A percentile compares a stretch with the other conserved stretches of the same genome.
These are phyloP conservation scores for Candida pini DNA, from an alignment of 805 yeast genomes.

Conservation along the genomic window DNA sequence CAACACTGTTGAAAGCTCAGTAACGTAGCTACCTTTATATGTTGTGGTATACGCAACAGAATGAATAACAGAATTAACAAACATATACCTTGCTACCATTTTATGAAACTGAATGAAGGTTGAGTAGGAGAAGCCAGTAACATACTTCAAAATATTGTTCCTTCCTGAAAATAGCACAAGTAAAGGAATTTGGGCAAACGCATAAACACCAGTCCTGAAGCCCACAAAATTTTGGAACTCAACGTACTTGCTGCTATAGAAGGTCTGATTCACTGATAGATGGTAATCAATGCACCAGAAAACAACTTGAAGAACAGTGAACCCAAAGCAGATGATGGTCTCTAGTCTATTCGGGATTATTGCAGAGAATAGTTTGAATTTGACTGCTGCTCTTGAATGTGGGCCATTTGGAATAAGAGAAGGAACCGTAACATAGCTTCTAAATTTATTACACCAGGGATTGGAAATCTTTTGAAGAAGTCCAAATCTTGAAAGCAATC, in stretches of 20 bases:
- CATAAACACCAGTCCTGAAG: constrained; percentile 35
- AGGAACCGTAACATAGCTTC: constrained; percentile 35
- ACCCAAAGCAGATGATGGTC: constrained; percentile 22
- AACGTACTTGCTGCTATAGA: constrained; percentile 30
- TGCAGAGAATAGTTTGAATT: constrained; percentile 11
- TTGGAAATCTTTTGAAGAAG: constrained; percentile 27
- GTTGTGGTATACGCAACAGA: constrained; percentile 32
- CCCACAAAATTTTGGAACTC: constrained; percentile 25
- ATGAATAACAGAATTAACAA: constrained; percentile 35
- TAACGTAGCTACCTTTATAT: too few relatives aligned
- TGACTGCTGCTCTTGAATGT: constrained; percentile 11
- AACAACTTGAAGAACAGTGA: constrained; percentile 21
- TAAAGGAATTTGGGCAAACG: constrained; percentile 36
- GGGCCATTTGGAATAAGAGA: constrained; percentile 27
- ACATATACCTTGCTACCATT: constrained; percentile 53
- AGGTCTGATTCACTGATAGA: constrained; percentile 6
- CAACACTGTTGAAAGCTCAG: too few relatives aligned
- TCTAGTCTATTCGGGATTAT: constrained; percentile 31
- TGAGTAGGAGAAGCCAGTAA: constrained; percentile 39
- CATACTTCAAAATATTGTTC: constrained; percentile 37
- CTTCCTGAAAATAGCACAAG: constrained; percentile 44
- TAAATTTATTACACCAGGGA: constrained; percentile 27
- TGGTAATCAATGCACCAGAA: constrained; percentile 16
- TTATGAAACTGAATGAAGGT: constrained; percentile 54
- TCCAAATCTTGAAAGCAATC: constrained; percentile 25